Evolutionary conservation across 192 early-diverging fungal species (phyloP), one percentile per base, ranked within the genome.

Genomic region (Coemansia sp.): DNA sequence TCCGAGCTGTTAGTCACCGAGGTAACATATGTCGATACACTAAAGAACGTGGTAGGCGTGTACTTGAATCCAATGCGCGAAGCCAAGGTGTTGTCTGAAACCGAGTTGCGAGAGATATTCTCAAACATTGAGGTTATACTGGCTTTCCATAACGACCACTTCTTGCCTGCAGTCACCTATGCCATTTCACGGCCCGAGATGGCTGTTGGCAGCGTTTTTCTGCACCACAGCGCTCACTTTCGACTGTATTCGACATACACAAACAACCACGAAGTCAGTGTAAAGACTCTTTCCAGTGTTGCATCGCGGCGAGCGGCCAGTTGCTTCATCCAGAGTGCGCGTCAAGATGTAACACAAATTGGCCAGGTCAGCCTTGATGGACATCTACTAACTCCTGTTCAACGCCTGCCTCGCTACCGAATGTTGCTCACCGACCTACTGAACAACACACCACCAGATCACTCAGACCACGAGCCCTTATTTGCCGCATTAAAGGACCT

Each of bases 371-470:
- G 82, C 37, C 85, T 97, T 9, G 88, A 93, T 59, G 86, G 90
- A 7, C 94, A 90, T 70, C 72, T 97, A 53, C 84, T 98, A 20
- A 83, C 96, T 7, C 97, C 97, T 1, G 85, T 99, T 24, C 97
- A 99, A 73, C 88, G 97, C 5, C 85, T 99, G 39, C 95, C 95
- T 13, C 85, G 95, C 76, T 99, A 98, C 74, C 90, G 89, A 20
- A 78, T 99, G 47, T 82, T 98, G 13, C 82, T 98, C 23, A 85
- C 88, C 13, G 88, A 93, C 69, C 87, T 98, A n/a, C 75, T 96
- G 13, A 73, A 86, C 53, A 85, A 82, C 69, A 97, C 94, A 1
- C 85, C 87, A 3, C 73, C 78, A 20, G 77, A 78, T 39, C 91
- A 96, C 55, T 86, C 89, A n/a, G 94, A 98, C 74, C 85, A 92